Base-by-base conservation (phyloP, 192 early-diverging fungal genomes). In the Kappamyces sp. region DNA sequence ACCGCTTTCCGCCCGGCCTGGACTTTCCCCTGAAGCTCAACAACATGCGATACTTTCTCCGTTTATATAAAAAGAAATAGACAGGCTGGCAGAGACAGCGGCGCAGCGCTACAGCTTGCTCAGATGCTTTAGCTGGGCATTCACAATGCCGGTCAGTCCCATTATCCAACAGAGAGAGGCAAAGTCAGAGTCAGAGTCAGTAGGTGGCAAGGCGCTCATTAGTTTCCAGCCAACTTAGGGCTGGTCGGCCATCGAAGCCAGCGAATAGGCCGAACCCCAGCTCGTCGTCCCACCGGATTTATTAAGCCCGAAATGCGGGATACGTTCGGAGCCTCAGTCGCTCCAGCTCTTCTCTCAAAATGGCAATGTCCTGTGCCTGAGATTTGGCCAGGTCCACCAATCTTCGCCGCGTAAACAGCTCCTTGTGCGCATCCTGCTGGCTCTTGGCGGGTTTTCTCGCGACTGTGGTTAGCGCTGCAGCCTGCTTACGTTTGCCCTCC, bases 41-140 rank as follows among this genome's bases (percentile, higher is more conserved):
- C 49, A 91, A 93, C 67, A 96, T 96, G 92, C 84, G 92, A 15
- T 91, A 91, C 57, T 96, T 92, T 67, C 66, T 91, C 41, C 72
- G 91, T 47, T 63, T 94, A 15, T 96, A 96, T 64, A 75, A 70
- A 33, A 88, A 82, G 66, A 64, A 80, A 29, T 87, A 43, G 42
- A 11, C 22, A 22, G 22, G 22, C 22, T 22, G 22, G 22, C 22
- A 22, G 22, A 22, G 22, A 22, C 22, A 22, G 22, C 22, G 22
- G 22, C 0, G 22, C 22, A 22, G 22, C 22, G 22, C 22, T 22
- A 22, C 22, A 22, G 22, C 22, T 22, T 22, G 22, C 22, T 22
- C 22, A 22, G 22, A 22, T 22, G 22, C 22, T 22, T 22, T 22
- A 22, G 22, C 22, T 22, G 22, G 22, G 22, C 22, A 22, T 22